These are phyloP conservation scores for Cadophora gregata DNA, from an alignment of 2,329 filamentous ascomycete genomes.

Conservation along the genomic window DNA sequence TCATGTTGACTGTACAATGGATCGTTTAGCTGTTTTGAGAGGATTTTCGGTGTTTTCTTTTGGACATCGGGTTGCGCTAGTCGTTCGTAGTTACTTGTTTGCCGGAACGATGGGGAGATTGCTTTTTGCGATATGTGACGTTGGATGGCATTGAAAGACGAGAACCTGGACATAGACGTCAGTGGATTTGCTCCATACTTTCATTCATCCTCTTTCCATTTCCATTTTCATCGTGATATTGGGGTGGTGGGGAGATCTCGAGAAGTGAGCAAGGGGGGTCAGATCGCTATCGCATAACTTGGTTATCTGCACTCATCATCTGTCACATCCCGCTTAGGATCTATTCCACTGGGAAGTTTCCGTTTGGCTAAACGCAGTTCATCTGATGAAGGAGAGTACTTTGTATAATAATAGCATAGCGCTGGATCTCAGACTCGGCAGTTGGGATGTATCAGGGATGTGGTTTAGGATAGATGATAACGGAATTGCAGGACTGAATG, in stretches of 20 bases:
- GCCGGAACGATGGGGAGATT: not conserved
- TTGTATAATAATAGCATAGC: not conserved
- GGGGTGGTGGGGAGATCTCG: not conserved
- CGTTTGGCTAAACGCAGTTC: not conserved
- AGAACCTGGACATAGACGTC: slow-evolving; percentile 1
- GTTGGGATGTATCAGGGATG: slow-evolving; percentile 1
- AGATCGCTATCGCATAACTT: not conserved
- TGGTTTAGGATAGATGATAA: not conserved
- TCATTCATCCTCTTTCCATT: not conserved
- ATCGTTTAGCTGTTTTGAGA: not conserved
- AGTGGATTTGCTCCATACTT: not conserved
- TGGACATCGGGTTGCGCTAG: not conserved
- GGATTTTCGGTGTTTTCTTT: not conserved
- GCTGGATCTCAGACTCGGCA: not conserved
- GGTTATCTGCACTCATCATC: not conserved
- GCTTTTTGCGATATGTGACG: slow-evolving; percentile 13
- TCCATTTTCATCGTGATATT: not conserved
- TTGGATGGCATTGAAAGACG: not conserved
- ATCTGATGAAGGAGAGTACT: not conserved
- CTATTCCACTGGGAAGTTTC: not conserved
- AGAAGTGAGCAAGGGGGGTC: slow-evolving; percentile 1
- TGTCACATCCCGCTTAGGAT: not conserved
- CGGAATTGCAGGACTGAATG: slow-evolving; percentile 5
- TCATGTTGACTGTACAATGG: not conserved
- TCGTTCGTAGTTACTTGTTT: slow-evolving; percentile 8